Evolutionary conservation across 768 basidiomycete species (phyloP), one percentile per base, ranked within the genome.

Genomic region (Kwoniella newhampshirensis): DNA sequence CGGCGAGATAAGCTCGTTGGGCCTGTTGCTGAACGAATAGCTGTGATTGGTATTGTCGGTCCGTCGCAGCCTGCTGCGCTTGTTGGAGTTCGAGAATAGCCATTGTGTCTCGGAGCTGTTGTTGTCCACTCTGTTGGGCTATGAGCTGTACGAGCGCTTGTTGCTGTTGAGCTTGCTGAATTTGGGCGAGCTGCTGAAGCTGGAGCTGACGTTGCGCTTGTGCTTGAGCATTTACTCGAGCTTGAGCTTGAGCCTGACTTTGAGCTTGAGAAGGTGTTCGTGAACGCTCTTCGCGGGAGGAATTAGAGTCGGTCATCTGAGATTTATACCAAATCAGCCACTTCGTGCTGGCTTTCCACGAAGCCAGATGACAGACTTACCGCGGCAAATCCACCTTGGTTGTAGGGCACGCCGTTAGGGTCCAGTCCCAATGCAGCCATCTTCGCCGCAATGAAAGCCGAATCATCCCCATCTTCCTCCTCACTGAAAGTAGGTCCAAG

Each of bases 401-500:
- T 54, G 41, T 60, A 60, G 3, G 59, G 59, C 40, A 48, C 49
- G 7, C 46, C 60, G 32, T 43, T 57, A 7, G 55, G 60, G 45
- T 62, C 54, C 51, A 62, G 18, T 9, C 60, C 60, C 30, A 62
- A 42, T 3, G 40, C 40, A n/a, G 60, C 63, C 68, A 70, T 70
- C 49, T 65, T 62, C 8, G 55, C 41, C 21, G 68, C 66, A 27
- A 70, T 67, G 40, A 62, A 70, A 39, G 57, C 65, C 12, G 66
- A 56, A 50, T 70, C 68, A 47, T 70, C 68, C 4, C 66, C 68
- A 47, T 70, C 68, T 51, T 67, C 68, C 23, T 70, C 68, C 17
- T 67, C 66, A 36, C 63, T 64, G 50, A 70, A 70, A 1, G 54
- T 62, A 3, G 68, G 68, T 21, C 68, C 68, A 4, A 70, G 58